phyloP scores from a whole-genome alignment of 768 basidiomycete genomes.

The Suillus clintonianus region DNA sequence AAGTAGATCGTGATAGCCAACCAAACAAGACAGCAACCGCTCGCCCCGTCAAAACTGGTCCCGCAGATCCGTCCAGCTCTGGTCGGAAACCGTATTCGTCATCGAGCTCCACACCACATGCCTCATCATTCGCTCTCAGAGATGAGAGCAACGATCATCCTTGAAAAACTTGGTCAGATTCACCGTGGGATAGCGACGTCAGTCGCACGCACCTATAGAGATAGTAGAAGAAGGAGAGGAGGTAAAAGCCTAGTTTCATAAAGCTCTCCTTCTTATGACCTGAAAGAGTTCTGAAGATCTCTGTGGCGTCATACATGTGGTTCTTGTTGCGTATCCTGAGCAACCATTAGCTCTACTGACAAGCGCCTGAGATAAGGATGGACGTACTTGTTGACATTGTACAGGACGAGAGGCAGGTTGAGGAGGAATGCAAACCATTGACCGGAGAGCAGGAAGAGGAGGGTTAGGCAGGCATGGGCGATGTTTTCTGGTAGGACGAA shows the following conservation, averaged over 20 bases:
- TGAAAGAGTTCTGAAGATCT: conserved; percentile 94
- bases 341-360: not conserved
- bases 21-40: not conserved
- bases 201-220: conserved; percentile 71
- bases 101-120: not conserved
- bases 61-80: not conserved
- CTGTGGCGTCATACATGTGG: conserved; percentile 99
- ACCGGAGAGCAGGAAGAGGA: conserved; percentile 90
- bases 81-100: not conserved
- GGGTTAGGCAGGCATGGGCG: conserved; percentile 88
- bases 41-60: not conserved
- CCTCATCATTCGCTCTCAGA: conserved; percentile 64
- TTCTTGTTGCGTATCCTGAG: conserved; percentile 85
- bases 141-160: conserved; percentile 88
- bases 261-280: conserved; percentile 97
- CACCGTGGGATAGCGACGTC: not conserved
- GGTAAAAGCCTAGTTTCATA: conserved; percentile 91
- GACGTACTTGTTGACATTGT: conserved; percentile 92
- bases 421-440: conserved; percentile 94
- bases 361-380: not conserved
- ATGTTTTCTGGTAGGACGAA: conserved; percentile 97
- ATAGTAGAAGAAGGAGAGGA: conserved; percentile 90
- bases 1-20: conserved; percentile 3
- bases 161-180: conserved; percentile 23
- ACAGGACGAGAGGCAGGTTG: conserved; percentile 86